phyloP scores from a whole-genome alignment of 805 yeast genomes.

The Candida orba region DNA sequence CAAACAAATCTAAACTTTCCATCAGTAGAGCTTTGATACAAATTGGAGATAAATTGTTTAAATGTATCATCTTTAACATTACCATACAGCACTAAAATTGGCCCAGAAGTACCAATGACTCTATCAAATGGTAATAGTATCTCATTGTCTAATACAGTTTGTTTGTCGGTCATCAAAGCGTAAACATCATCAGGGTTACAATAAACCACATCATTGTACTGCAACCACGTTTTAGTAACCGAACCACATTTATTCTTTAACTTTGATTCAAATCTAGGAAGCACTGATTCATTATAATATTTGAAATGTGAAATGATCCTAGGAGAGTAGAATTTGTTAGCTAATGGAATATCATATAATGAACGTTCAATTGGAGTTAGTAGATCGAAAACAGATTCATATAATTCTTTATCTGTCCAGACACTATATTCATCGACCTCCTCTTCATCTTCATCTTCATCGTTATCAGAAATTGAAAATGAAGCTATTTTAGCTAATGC shows the following conservation, averaged over 20 bases:
- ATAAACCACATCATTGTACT: constrained; percentile 45
- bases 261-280: constrained; percentile 21
- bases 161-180: constrained; percentile 56
- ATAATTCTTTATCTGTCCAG: constrained; percentile 16
- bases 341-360: constrained; percentile 21
- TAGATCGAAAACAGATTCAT: constrained; percentile 10
- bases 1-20: constrained; percentile 70
- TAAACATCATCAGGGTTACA: constrained; percentile 69
- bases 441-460: constrained; percentile 5
- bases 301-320: constrained; percentile 58
- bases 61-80: constrained; percentile 46
- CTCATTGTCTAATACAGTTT: constrained; percentile 10
- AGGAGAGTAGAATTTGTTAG: constrained; percentile 44
- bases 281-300: constrained; percentile 34
- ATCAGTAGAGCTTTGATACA: constrained; percentile 49
- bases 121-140: constrained; percentile 47
- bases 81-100: constrained; percentile 62
- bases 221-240: constrained; percentile 38
- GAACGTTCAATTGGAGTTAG: constrained; percentile 16
- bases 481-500: constrained; percentile 9
- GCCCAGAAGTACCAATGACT: constrained; percentile 48
- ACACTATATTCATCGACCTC: background rate
- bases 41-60: constrained; percentile 46
- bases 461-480: constrained; percentile 8
- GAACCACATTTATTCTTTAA: constrained; percentile 18